A percentile compares a stretch with the other conserved stretches of the same genome.
phyloP scores from a whole-genome alignment of 148 eudicot species.

The Drosera capensis region DNA sequence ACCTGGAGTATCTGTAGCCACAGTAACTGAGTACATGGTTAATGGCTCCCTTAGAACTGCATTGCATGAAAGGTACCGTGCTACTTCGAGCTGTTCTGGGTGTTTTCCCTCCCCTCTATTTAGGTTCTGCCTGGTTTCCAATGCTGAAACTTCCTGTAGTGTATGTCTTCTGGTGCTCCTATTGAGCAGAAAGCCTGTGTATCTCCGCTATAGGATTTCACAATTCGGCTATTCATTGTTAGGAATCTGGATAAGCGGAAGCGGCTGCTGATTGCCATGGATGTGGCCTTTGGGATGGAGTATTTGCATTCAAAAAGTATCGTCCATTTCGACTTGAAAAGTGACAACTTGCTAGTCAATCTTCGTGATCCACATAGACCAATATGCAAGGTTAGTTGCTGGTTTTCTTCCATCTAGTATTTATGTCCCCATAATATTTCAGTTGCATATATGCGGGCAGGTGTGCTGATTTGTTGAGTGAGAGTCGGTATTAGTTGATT shows the following conservation, averaged over 20 bases:
- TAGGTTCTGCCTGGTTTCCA: background rate
- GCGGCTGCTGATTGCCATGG: conserved; percentile 85
- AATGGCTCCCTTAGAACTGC: conserved; percentile 93
- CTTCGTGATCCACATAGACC: conserved; percentile 97
- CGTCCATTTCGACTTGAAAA: conserved; percentile 93
- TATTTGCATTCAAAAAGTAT: conserved; percentile 87
- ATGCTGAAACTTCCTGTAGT: background rate
- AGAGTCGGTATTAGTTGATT: no score
- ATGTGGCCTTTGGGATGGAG: conserved; percentile 97
- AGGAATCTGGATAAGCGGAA: conserved; percentile 84
- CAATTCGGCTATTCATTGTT: conserved; percentile 1
- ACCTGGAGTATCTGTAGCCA: conserved; percentile 86
- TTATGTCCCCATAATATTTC: no score
- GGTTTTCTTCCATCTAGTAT: background rate
- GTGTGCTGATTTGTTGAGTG: no score
- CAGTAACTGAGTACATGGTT: conserved; percentile 98
- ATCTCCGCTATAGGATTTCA: no score
- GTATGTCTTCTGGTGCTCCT: no score
- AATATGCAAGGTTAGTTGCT: conserved; percentile 74
- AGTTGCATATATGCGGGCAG: no score
- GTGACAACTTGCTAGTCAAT: conserved; percentile 92
- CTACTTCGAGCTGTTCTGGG: background rate
- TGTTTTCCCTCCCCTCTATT: background rate
- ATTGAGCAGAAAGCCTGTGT: background rate
- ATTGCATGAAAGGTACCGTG: conserved; percentile 57